These are phyloP conservation scores for Misopates orontium DNA, from an alignment of 257 asterid genomes.

Conservation along the genomic window DNA sequence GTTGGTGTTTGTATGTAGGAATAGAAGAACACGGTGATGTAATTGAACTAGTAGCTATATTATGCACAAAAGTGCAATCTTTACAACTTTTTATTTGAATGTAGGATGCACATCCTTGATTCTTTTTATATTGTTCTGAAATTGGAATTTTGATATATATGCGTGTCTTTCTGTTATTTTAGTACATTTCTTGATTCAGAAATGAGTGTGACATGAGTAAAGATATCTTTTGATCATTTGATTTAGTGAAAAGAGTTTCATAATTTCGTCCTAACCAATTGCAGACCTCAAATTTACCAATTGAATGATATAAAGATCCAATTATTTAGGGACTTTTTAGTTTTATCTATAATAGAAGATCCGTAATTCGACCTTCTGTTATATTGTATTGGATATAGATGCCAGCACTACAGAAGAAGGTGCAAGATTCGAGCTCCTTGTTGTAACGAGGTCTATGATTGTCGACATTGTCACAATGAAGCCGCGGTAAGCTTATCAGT, in stretches of 20 bases:
- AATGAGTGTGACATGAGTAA: background rate
- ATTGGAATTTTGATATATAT: background rate
- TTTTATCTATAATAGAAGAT: background rate
- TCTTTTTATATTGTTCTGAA: conserved; percentile 1
- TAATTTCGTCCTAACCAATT: too few relatives aligned
- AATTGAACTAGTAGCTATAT: background rate
- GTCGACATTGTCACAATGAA: conserved; percentile 82
- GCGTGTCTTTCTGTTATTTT: too few relatives aligned
- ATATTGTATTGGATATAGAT: conserved; percentile 31
- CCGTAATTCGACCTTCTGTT: conserved; percentile 5
- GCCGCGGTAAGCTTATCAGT: conserved; percentile 39
- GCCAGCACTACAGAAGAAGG: conserved; percentile 73
- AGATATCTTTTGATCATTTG: background rate
- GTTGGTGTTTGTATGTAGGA: background rate
- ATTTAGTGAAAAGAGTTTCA: too few relatives aligned
- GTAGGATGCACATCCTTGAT: background rate
- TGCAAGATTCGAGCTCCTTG: conserved; percentile 76
- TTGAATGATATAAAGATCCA: too few relatives aligned
- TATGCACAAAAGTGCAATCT: background rate
- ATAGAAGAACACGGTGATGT: background rate
- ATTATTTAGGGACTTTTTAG: too few relatives aligned
- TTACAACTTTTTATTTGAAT: background rate
- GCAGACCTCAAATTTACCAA: too few relatives aligned
- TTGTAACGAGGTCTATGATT: conserved; percentile 69
- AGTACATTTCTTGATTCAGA: background rate